Evolutionary conservation across 2,329 filamentous ascomycete species (phyloP).

Genomic region (Calonectria pauciramosa): DNA sequence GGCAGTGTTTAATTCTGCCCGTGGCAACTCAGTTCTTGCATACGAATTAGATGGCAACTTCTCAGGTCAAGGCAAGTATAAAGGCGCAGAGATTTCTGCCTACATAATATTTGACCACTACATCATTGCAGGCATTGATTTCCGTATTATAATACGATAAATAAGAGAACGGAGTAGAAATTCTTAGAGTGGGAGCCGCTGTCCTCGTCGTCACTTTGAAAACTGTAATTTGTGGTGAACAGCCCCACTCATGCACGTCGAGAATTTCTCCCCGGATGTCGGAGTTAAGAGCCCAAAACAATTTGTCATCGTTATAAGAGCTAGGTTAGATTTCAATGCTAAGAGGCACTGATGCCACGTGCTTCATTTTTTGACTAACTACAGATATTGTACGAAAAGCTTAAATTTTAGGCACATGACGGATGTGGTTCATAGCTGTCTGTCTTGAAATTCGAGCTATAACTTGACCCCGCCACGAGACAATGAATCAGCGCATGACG

Average conservation of each 20-base stretch:
- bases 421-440: neutral
- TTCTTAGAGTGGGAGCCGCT: no score
- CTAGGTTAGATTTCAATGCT: neutral
- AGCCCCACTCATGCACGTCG: neutral
- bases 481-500: neutral
- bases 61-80: no score
- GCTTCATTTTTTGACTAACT: neutral
- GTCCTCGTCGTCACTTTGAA: neutral
- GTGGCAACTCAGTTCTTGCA: no score
- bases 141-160: no score
- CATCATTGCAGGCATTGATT: no score
- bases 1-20: no score
- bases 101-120: no score
- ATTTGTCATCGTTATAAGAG: neutral
- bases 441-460: neutral
- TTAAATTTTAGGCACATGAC: neutral
- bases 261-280: neutral
- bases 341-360: neutral
- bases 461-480: neutral
- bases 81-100: no score
- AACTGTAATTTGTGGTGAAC: neutral
- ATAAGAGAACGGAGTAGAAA: no score
- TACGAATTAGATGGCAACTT: no score
- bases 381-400: neutral
- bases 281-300: neutral